Conservation (phyloP, 371 early-diverging fungal genomes). For the Mortierella sp. region DNA sequence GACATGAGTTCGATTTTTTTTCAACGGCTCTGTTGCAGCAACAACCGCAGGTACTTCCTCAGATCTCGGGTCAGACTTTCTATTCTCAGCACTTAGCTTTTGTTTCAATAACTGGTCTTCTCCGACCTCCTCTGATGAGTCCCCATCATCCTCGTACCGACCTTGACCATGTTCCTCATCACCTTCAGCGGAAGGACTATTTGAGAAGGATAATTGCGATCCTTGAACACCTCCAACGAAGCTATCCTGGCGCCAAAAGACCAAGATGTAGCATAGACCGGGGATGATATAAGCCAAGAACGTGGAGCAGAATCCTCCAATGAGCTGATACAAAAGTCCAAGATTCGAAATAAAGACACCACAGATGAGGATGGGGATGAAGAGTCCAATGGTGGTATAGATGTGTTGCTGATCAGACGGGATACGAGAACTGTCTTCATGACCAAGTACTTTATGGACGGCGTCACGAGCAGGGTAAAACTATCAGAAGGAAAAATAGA, state of each 20-base stretch:
- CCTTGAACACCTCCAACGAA: constrained; percentile 18
- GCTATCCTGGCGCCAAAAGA: constrained; percentile 46
- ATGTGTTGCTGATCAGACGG: constrained; percentile 61
- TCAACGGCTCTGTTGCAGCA: neutral
- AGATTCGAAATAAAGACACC: constrained; percentile 61
- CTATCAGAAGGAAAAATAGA: constrained; percentile 7
- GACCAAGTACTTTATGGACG: constrained; percentile 63
- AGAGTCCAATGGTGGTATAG: constrained; percentile 58
- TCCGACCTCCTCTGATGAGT: constrained; percentile 17
- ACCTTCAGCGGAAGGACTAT: too few species aligned
- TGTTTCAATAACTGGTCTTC: constrained; percentile 9
- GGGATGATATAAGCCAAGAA: constrained; percentile 71
- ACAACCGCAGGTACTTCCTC: too few species aligned
- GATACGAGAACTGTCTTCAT: constrained; percentile 57
- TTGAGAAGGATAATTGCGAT: neutral
- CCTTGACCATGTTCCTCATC: constrained; percentile 25
- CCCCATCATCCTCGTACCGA: constrained; percentile 17
- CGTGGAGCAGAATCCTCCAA: constrained; percentile 68
- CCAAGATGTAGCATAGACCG: constrained; percentile 58
- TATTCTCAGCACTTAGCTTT: neutral
- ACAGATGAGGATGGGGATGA: constrained; percentile 55
- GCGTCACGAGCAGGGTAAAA: constrained; percentile 70
- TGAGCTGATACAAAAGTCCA: constrained; percentile 65
- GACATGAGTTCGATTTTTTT: neutral
- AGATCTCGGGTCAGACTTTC: neutral